A percentile compares a stretch with the other conserved stretches of the same genome.
phyloP scores from a whole-genome alignment of 2,329 filamentous ascomycete species.

The Stachybotrys chartarum region DNA sequence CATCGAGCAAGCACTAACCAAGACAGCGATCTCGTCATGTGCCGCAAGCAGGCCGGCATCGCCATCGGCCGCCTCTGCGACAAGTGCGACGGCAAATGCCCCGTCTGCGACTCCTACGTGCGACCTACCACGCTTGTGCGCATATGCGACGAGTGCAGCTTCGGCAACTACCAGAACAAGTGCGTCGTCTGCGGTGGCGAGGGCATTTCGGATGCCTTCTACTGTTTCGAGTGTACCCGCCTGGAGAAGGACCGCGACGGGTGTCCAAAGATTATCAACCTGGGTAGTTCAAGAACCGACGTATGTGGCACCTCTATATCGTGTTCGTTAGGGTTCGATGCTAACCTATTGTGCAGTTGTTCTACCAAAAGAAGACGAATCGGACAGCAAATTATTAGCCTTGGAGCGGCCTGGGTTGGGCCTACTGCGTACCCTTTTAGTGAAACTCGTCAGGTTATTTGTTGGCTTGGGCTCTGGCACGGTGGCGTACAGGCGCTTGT shows the following conservation, averaged over 20 bases:
- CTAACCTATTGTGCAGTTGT: conserved; percentile 37
- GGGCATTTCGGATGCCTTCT: conserved; percentile 96
- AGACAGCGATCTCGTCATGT: conserved; percentile 91
- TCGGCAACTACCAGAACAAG: conserved; percentile 99
- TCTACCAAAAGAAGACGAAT: conserved; percentile 63
- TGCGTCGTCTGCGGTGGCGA: conserved; percentile 98
- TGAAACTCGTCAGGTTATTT: background rate
- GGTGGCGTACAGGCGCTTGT: conserved; percentile 14
- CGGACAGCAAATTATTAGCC: conserved; percentile 49
- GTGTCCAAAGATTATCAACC: conserved; percentile 98
- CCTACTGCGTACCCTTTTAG: background rate
- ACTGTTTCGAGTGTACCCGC: conserved; percentile 97
- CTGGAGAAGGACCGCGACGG: conserved; percentile 96
- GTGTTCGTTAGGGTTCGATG: conserved; percentile 15
- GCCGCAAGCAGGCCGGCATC: conserved; percentile 96
- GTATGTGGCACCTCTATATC: conserved; percentile 37
- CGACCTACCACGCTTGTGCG: conserved; percentile 93
- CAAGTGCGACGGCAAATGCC: conserved; percentile 99
- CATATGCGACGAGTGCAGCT: conserved; percentile 99
- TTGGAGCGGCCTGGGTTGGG: conserved; percentile 41
- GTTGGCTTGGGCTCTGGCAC: background rate
- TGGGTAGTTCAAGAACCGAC: conserved; percentile 93
- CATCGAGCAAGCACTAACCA: conserved; percentile 11
- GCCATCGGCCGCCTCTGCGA: conserved; percentile 98
- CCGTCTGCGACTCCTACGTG: conserved; percentile 98